These are phyloP conservation scores for Pseudocercospora macadamiae DNA, from an alignment of 2,329 filamentous ascomycete genomes.

Conservation along the genomic window DNA sequence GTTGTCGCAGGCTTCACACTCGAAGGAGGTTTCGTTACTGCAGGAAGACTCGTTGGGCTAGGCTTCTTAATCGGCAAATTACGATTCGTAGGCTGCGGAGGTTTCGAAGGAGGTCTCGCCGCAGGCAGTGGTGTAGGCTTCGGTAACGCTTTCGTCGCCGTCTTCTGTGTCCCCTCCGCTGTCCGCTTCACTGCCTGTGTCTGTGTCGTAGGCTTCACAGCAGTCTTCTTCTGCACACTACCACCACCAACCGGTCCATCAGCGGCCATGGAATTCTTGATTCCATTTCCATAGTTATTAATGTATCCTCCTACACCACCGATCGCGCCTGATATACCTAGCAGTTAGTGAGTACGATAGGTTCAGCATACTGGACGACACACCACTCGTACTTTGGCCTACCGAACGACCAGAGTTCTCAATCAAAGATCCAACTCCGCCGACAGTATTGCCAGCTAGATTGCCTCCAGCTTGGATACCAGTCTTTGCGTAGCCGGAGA, in stretches of 20 bases:
- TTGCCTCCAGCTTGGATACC: slow-evolving; percentile 42
- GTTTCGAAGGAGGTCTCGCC: slow-evolving; percentile 18
- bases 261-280: slow-evolving; percentile 37
- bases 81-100: slow-evolving; percentile 9
- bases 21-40: slow-evolving; percentile 5
- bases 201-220: slow-evolving; percentile 31
- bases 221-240: slow-evolving; percentile 29
- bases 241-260: slow-evolving; percentile 30
- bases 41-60: neutral
- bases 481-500: slow-evolving; percentile 36
- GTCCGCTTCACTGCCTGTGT: slow-evolving; percentile 19
- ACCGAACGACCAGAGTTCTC: slow-evolving; percentile 38
- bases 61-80: slow-evolving; percentile 15
- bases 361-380: slow-evolving; percentile 9
- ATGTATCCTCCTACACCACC: slow-evolving; percentile 39
- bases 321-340: slow-evolving; percentile 40
- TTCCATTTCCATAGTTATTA: slow-evolving; percentile 39
- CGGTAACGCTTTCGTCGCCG: slow-evolving; percentile 16
- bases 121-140: slow-evolving; percentile 2
- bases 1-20: neutral
- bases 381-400: slow-evolving; percentile 38
- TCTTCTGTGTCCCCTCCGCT: slow-evolving; percentile 11
- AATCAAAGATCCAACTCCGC: slow-evolving; percentile 39
- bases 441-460: slow-evolving; percentile 43
- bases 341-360: slow-evolving; percentile 27